These are phyloP conservation scores for Xylaria sp. DNA, from an alignment of 2,329 filamentous ascomycete species.

Conservation along the genomic window DNA sequence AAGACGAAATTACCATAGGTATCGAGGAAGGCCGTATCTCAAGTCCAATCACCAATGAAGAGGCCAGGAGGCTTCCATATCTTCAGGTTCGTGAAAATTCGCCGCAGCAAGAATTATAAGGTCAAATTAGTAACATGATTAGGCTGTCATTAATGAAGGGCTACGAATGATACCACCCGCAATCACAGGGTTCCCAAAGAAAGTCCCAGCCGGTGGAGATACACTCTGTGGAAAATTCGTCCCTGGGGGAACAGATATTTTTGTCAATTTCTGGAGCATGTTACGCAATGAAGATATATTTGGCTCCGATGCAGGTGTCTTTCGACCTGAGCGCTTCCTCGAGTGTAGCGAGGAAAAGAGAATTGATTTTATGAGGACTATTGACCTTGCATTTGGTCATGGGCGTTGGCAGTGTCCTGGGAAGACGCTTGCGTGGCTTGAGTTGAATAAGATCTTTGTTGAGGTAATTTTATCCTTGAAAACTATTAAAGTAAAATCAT, in stretches of 20 bases:
- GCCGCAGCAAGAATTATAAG: neutral
- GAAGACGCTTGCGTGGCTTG: slow-evolving; percentile 44
- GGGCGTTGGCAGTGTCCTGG: slow-evolving; percentile 45
- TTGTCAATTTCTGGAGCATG: slow-evolving; percentile 41
- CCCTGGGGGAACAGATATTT: slow-evolving; percentile 44
- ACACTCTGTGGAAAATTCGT: slow-evolving; percentile 42
- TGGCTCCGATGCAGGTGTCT: slow-evolving; percentile 43
- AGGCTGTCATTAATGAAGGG: slow-evolving; percentile 47
- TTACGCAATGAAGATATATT: slow-evolving; percentile 43
- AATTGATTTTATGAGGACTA: slow-evolving; percentile 30
- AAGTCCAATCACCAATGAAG: slow-evolving; percentile 41
- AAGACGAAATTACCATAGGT: slow-evolving; percentile 37
- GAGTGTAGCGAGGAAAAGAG: slow-evolving; percentile 37
- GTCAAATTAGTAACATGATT: neutral
- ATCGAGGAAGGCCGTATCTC: slow-evolving; percentile 42
- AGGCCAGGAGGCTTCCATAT: slow-evolving; percentile 44
- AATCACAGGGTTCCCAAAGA: slow-evolving; percentile 43
- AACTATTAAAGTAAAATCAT: neutral
- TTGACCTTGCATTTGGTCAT: slow-evolving; percentile 45
- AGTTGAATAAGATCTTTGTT: slow-evolving; percentile 44
- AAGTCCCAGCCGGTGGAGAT: slow-evolving; percentile 44
- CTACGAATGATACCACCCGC: slow-evolving; percentile 43
- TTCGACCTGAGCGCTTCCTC: slow-evolving; percentile 44
- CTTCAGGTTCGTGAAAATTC: slow-evolving; percentile 39
- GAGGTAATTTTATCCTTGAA: slow-evolving; percentile 22